phyloP scores from a whole-genome alignment of 805 yeast species.

The Kodamaea fukazawae region DNA sequence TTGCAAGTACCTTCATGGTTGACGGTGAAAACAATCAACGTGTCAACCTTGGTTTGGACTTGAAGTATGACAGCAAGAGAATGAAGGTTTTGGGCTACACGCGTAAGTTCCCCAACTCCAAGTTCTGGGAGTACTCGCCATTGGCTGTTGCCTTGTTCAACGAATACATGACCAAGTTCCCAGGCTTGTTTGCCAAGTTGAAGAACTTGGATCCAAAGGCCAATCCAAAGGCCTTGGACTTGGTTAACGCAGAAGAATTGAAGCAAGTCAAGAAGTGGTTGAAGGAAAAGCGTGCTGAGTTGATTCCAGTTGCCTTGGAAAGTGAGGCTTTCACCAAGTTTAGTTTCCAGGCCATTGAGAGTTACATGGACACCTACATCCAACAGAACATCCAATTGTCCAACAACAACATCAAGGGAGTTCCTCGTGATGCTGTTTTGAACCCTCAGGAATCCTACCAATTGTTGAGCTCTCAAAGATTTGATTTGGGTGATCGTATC shows the following conservation, averaged over 20 bases:
- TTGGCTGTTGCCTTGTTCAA: slow-evolving; percentile 65
- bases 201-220: slow-evolving; percentile 20
- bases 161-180: slow-evolving; percentile 61
- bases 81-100: slow-evolving; percentile 88
- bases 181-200: slow-evolving; percentile 51
- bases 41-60: slow-evolving; percentile 73
- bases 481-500: slow-evolving; percentile 86
- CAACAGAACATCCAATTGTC: slow-evolving; percentile 45
- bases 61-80: slow-evolving; percentile 77
- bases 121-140: slow-evolving; percentile 76
- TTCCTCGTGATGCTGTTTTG: slow-evolving; percentile 80
- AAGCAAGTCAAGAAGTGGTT: slow-evolving; percentile 47
- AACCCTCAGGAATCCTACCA: slow-evolving; percentile 72
- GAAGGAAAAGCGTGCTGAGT: slow-evolving; percentile 44
- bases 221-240: slow-evolving; percentile 37
- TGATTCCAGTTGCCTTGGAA: slow-evolving; percentile 68
- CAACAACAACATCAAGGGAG: slow-evolving; percentile 65
- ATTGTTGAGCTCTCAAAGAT: slow-evolving; percentile 68
- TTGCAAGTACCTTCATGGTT: slow-evolving; percentile 72
- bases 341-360: slow-evolving; percentile 67
- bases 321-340: slow-evolving; percentile 72
- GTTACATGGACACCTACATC: slow-evolving; percentile 46
- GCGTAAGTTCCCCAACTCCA: slow-evolving; percentile 52
- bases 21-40: slow-evolving; percentile 45
- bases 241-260: slow-evolving; percentile 42